Evolutionary conservation across 768 basidiomycete species (phyloP), one percentile per base, ranked within the genome.

Genomic region (Leccinellum rugosiceps): DNA sequence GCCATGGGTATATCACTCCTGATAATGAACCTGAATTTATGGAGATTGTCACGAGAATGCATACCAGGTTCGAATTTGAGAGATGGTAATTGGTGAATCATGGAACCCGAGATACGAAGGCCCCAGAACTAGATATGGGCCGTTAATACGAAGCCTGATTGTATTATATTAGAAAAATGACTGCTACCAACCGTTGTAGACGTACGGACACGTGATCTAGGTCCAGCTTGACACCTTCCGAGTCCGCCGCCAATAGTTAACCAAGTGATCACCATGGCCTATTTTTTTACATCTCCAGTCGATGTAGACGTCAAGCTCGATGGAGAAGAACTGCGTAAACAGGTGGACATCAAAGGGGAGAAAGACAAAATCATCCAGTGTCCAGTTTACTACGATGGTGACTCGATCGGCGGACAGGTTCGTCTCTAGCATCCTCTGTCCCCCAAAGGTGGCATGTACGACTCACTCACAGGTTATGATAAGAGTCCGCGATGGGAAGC

Each of bases 341-440:
- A 90, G 62, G 86, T 96, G 3, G 96, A 98, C 47, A 80, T 89
- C 63, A 97, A 97, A 75, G 78, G 80, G 28, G 94, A 95, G 60
- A 94, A 95, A 75, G 94, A 96, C 47, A 87, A 88, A 71, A 78
- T 80, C 57, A 80, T 88, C 51, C 84, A 89, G 56, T 93, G 89
- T 79, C 94, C 95, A 2, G 88, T 98, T 6, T 98, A 92, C 72
- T 95, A 92, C 69, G 97, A 98, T 72, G 97, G 96, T 6, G 96
- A 98, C 68, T 86, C 88, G n/a, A 81, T 98, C 32, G 69, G 79
- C 17, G 95, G 97, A 3, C 87, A 92, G 84, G 94, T 94, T 65
- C 71, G 74, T 71, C 25, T 60, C 34, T 45, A 1, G 45, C 19
- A 26, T 47, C 35, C 47, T 47, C 34, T 38, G 53, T 1, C 6